Base-by-base conservation (phyloP, 768 basidiomycete species). In the Filobasidium floriforme region DNA sequence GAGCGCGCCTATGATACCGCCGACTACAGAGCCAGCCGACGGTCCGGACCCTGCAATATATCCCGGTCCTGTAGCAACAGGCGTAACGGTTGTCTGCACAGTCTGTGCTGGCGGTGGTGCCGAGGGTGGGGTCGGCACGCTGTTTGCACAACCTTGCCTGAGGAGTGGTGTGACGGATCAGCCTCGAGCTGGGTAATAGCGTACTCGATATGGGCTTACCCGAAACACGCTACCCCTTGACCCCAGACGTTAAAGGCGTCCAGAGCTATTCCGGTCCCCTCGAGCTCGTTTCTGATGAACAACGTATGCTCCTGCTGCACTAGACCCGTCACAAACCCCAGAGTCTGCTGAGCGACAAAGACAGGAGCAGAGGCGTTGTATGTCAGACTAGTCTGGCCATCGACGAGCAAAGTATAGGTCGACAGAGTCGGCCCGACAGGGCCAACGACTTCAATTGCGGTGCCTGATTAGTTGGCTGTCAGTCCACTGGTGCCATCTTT, bases 231-330 rank as follows among this genome's bases (percentile, higher is more conserved):
- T 19, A 60, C 46, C 14, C 46, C 59, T 14, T 57, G 24, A 1
- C 64, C 64, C 59, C 40, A 65, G 9, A 65, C 59, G 6, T 57
- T 29, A 37, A 65, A 51, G 6, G 57, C 41, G 59, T 65, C 64
- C 44, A 65, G 43, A 28, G 59, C 64, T n/a, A 65, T 41, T 7
- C 55, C 57, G 18, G 40, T 49, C 5, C 59, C 64, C 51, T 65
- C 57, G n/a, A 54, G 43, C 26, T 59, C 40, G 32, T 65, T 65
- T 14, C 43, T 46, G 29, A 65, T 49, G 15, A 52, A 59, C 28
- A 65, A 9, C 11, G n/a, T 19, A 37, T 65, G 64, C 29, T 65
- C 64, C 11, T 52, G 49, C 26, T 65, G 24, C 1, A 18, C 32
- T 14, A 65, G 29, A 22, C 44, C 57, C 6, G 22, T 37, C 9